Base-by-base conservation (phyloP, 495 filamentous ascomycete species). In the Copromyces sp. region DNA sequence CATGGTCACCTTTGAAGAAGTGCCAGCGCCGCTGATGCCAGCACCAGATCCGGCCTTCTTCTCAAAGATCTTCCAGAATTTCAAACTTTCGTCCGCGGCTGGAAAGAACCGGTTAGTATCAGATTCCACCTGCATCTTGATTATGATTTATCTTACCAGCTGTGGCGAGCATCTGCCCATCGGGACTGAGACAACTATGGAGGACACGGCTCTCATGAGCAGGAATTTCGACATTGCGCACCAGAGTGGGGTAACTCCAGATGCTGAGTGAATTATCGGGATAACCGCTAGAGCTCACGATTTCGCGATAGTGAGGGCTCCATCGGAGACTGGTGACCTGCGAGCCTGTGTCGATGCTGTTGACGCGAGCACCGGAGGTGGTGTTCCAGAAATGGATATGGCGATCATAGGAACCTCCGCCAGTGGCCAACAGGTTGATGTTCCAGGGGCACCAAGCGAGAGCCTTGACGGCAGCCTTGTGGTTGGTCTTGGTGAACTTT, bases 361-460 rank as follows among this genome's bases (percentile, higher is more conserved):
- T 99, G 81, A 95, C 95, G 70, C 95, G 91, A 37, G 95, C 95
- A 72, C 95, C 95, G 9, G 95, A 96, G 17, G 95, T 98, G 68
- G 92, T 93, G 86, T 99, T 99, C 95, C 95, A 99, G 89, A 98
- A 99, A 83, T 98, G 96, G 81, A 99, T 99, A 84, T 98, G 92
- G 75, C 93, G 90, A 80, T 98, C 95, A 81, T 97, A 95, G 32
- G 94, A 95, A 69, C 95, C 95, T 76, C 96, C 96, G 40, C 96
- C 95, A 37, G 96, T 98, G 47, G 96, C 95, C 17, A 99, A 91
- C 16, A 98, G 87, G 87, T 98, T 98, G 77, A 91, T 86, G 85
- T 98, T 96, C 95, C 95, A 99, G 39, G 95, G 96, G 86, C 95
- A 99, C 95, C 95, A 99, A 72, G 93, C 92, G 42, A 99, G 88